Conservation (phyloP, 192 early-diverging fungal genomes). For the Linnemannia elongata region DNA sequence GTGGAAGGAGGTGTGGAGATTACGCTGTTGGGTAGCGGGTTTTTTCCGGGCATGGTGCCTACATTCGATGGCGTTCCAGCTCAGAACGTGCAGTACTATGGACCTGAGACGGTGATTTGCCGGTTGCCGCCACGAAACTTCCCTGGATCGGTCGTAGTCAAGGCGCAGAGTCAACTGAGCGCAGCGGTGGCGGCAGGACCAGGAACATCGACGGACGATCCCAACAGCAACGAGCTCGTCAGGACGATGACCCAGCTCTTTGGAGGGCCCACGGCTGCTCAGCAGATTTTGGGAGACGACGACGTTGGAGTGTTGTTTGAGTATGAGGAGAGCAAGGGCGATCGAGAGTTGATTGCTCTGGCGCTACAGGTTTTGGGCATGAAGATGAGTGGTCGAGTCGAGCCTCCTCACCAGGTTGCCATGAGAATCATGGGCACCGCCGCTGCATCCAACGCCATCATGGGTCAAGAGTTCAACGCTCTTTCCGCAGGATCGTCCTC, state of each 20-base stretch:
- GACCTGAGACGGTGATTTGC: slow-evolving; percentile 77
- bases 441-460: slow-evolving; percentile 27
- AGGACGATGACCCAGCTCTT: slow-evolving; percentile 53
- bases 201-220: slow-evolving; percentile 24
- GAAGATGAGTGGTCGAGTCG: slow-evolving; percentile 73
- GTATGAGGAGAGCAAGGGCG: slow-evolving; percentile 72
- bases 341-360: slow-evolving; percentile 81
- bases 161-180: slow-evolving; percentile 29
- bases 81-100: slow-evolving; percentile 71
- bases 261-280: slow-evolving; percentile 21
- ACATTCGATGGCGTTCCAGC: slow-evolving; percentile 78
- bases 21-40: slow-evolving; percentile 78
- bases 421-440: slow-evolving; percentile 66
- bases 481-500: not conserved
- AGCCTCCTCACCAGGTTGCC: slow-evolving; percentile 71
- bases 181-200: slow-evolving; percentile 14
- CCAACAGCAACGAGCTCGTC: slow-evolving; percentile 39
- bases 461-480: slow-evolving; percentile 8
- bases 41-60: slow-evolving; percentile 76
- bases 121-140: slow-evolving; percentile 74
- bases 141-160: slow-evolving; percentile 70
- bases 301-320: slow-evolving; percentile 58
- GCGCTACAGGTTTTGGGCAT: slow-evolving; percentile 83
- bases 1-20: slow-evolving; percentile 81
- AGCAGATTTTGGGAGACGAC: slow-evolving; percentile 26